Base-by-base conservation (phyloP, 768 basidiomycete genomes). In the Boletales sp. region DNA sequence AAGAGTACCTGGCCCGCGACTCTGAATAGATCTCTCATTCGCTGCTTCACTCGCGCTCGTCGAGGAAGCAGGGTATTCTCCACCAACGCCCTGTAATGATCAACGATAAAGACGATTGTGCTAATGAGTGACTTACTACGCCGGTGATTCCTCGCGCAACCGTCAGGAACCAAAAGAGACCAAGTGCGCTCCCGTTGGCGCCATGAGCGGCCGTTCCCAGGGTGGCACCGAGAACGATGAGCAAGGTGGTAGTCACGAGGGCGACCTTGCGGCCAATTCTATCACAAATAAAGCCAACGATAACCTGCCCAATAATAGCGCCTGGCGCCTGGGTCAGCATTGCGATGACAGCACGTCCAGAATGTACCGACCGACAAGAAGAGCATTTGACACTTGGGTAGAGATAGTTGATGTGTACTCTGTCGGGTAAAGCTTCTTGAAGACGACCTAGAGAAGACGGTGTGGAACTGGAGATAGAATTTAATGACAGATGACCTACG, bases 161-260 rank as follows among this genome's bases (percentile, higher is more conserved):
- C 0, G 86, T 87, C 59, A 89, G 65, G 63, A 83, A 84, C 87
- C 87, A 90, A 60, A 88, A 83, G 39, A 88, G 70, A 17, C 84
- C 86, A 44, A 68, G 59, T 30, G 70, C 71, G 54, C 75, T 81
- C 52, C 81, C 80, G 21, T 77, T 64, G 1, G 75, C 74, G 5
- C 83, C 86, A 59, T 83, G 79, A 14, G 87, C 83, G 7, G 81
- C 84, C 5, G 87, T 87, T 8, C 76, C 79, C 19, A 89, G 72
- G 19, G 75, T 83, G 15, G 83, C 81, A 19, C 87, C 87, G 40
- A 87, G 43, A 46, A 87, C 82, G 51, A 90, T 90, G 34, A 84
- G 66, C 32, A 80, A 58, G 0, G 87, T 90, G 2, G 87, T 87
- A 34, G 74, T 63, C 17, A 87, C 79, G 45, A 90, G 77, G 15